Percentiles rank a stretch among this genome's conserved stretches.
Conservation (phyloP, 2,329 filamentous ascomycete genomes). For the Claviceps purpurea region DNA sequence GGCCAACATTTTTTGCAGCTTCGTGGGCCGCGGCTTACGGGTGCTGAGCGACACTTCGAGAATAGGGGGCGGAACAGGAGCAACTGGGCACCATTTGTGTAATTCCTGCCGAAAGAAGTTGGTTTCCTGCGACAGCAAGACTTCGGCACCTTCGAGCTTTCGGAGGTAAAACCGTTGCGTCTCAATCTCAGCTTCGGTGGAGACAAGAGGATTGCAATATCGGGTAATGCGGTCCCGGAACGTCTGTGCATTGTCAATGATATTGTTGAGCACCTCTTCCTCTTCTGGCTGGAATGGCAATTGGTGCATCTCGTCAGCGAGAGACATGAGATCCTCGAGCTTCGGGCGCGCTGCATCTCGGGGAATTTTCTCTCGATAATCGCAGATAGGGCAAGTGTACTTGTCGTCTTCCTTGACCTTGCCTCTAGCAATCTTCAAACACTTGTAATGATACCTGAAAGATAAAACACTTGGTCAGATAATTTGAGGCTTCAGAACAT, state of each 20-base stretch:
- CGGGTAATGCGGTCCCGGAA: slow-evolving; percentile 73
- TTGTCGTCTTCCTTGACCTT: slow-evolving; percentile 98
- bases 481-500: background rate
- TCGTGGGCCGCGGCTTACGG: slow-evolving; percentile 88
- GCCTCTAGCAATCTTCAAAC: slow-evolving; percentile 89
- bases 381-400: slow-evolving; percentile 95
- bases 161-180: slow-evolving; percentile 89
- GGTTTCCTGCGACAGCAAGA: slow-evolving; percentile 83
- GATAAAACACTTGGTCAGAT: background rate
- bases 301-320: slow-evolving; percentile 67
- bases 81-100: slow-evolving; percentile 88
- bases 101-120: slow-evolving; percentile 95
- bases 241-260: slow-evolving; percentile 69
- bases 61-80: slow-evolving; percentile 71
- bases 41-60: slow-evolving; percentile 82
- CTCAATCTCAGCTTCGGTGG: slow-evolving; percentile 73
- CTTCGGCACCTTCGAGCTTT: slow-evolving; percentile 94
- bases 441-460: slow-evolving; percentile 87
- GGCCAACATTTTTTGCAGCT: slow-evolving; percentile 87
- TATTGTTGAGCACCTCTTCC: slow-evolving; percentile 71
- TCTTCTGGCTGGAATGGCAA: slow-evolving; percentile 95
- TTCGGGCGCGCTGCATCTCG: slow-evolving; percentile 92
- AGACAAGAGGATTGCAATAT: slow-evolving; percentile 70
- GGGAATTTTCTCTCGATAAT: slow-evolving; percentile 93
- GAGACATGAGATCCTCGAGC: slow-evolving; percentile 72